These are phyloP conservation scores for Graphilbum fragrans DNA, from an alignment of 2,329 filamentous ascomycete species.

Conservation along the genomic window DNA sequence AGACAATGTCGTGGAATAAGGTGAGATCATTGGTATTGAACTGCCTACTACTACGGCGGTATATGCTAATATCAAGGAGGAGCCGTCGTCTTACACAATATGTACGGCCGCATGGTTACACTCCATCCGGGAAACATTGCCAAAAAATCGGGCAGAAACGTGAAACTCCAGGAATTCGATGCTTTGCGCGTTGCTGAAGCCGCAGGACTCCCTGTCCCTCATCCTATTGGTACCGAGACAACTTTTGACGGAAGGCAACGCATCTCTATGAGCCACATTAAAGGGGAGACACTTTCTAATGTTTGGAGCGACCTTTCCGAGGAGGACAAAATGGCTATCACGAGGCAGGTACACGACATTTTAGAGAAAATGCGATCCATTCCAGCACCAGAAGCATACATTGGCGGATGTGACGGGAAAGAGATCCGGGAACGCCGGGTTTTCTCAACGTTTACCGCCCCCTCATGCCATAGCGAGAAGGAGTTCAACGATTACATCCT, in stretches of 20 bases:
- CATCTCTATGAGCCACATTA: constrained; percentile 15
- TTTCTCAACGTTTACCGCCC: constrained; percentile 11
- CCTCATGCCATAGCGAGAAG: constrained; percentile 12
- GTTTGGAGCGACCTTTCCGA: constrained; percentile 14
- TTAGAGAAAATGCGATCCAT: constrained; percentile 14
- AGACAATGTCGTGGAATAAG: constrained; percentile 1
- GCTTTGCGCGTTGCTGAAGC: constrained; percentile 12
- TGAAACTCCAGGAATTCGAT: constrained; percentile 15
- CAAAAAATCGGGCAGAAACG: constrained; percentile 15
- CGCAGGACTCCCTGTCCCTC: constrained; percentile 13
- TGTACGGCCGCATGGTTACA: constrained; percentile 13
- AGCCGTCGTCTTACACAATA: constrained; percentile 10
- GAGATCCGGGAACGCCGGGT: constrained; percentile 15
- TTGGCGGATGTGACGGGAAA: constrained; percentile 15
- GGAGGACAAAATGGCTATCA: constrained; percentile 12
- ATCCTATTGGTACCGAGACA: constrained; percentile 8
- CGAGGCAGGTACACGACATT: constrained; percentile 15
- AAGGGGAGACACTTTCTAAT: constrained; percentile 15
- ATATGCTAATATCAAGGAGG: too few species aligned
- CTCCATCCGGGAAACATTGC: constrained; percentile 13
- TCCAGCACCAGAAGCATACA: constrained; percentile 10
- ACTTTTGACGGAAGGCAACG: constrained; percentile 10
- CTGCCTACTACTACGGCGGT: too few species aligned
- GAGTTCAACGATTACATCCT: constrained; percentile 16
- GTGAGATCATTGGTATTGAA: too few species aligned